Conservation (phyloP, 2,329 filamentous ascomycete genomes). For the Magnaporthiopsis poae region DNA sequence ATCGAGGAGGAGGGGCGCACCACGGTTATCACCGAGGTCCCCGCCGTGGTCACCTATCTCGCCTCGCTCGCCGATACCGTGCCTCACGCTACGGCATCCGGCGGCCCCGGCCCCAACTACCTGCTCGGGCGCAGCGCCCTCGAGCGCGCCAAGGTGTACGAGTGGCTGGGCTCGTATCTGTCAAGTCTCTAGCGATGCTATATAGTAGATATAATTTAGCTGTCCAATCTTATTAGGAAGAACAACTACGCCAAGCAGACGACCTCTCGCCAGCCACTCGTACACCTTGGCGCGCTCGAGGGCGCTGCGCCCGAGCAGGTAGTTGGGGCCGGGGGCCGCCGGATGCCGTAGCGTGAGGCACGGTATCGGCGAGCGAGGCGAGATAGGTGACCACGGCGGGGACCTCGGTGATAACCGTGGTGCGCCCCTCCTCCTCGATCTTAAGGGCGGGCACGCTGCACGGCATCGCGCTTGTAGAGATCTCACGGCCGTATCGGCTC, state of each 20-base stretch:
- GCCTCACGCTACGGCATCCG: neutral
- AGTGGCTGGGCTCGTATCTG: too few relatives aligned
- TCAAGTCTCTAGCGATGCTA: too few relatives aligned
- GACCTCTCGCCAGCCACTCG: slow-evolving; percentile 28
- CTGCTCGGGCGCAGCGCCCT: slow-evolving; percentile 17
- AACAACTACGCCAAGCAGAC: too few relatives aligned
- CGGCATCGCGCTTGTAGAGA: slow-evolving; percentile 18
- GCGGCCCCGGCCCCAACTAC: slow-evolving; percentile 8
- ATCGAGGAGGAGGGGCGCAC: slow-evolving; percentile 13
- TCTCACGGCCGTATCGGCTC: slow-evolving; percentile 20
- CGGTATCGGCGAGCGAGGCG: slow-evolving; percentile 14
- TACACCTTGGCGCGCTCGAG: slow-evolving; percentile 18
- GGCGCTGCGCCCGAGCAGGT: slow-evolving; percentile 15
- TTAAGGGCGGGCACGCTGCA: slow-evolving; percentile 24
- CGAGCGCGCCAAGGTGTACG: slow-evolving; percentile 17
- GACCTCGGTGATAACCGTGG: slow-evolving; percentile 22
- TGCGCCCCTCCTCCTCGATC: slow-evolving; percentile 13
- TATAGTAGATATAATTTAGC: too few relatives aligned
- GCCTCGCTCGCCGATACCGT: slow-evolving; percentile 14
- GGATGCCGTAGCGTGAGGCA: neutral
- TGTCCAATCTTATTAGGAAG: too few relatives aligned
- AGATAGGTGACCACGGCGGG: slow-evolving; percentile 25
- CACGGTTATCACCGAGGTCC: slow-evolving; percentile 23
- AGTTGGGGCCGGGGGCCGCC: slow-evolving; percentile 8
- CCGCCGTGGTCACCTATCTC: slow-evolving; percentile 24